Percentiles rank a stretch among this genome's conserved stretches.
phyloP scores from a whole-genome alignment of 2,329 filamentous ascomycete genomes.

The Neonectria punicea region DNA sequence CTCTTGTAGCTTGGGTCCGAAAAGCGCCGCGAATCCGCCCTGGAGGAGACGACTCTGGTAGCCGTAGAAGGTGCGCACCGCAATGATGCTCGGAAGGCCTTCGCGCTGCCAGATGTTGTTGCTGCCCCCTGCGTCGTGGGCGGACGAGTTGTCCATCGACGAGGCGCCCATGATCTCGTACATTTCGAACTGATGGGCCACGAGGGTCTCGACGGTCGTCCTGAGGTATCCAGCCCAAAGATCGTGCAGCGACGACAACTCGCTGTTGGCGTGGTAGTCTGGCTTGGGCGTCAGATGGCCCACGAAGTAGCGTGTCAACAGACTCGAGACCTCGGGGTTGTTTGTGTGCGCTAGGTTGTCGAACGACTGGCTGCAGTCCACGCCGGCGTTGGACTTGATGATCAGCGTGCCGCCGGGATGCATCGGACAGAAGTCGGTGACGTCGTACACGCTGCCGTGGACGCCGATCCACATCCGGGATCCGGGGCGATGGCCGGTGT shows the following conservation, averaged over 20 bases:
- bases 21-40: slow-evolving; percentile 60
- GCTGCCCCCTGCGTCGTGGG: slow-evolving; percentile 24
- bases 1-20: slow-evolving; percentile 63
- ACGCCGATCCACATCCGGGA: slow-evolving; percentile 63
- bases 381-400: slow-evolving; percentile 64
- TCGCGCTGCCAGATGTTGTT: slow-evolving; percentile 58
- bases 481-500: slow-evolving; percentile 61
- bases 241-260: slow-evolving; percentile 58
- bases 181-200: slow-evolving; percentile 64
- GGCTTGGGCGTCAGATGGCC: slow-evolving; percentile 62
- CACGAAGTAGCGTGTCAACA: slow-evolving; percentile 65
- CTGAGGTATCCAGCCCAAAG: slow-evolving; percentile 62
- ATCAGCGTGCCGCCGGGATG: slow-evolving; percentile 65
- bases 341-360: slow-evolving; percentile 65
- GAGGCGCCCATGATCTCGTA: slow-evolving; percentile 59
- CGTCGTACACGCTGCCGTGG: slow-evolving; percentile 63
- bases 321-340: slow-evolving; percentile 63
- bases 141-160: slow-evolving; percentile 35
- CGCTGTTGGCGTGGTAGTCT: slow-evolving; percentile 55
- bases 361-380: slow-evolving; percentile 63
- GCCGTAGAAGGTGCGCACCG: slow-evolving; percentile 62
- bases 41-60: slow-evolving; percentile 64
- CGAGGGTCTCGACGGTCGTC: slow-evolving; percentile 61
- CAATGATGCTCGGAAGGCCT: slow-evolving; percentile 59
- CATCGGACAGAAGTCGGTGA: slow-evolving; percentile 64